These are phyloP conservation scores for Ochetophila trinervis DNA, from an alignment of 306 rosid genomes.

Conservation along the genomic window DNA sequence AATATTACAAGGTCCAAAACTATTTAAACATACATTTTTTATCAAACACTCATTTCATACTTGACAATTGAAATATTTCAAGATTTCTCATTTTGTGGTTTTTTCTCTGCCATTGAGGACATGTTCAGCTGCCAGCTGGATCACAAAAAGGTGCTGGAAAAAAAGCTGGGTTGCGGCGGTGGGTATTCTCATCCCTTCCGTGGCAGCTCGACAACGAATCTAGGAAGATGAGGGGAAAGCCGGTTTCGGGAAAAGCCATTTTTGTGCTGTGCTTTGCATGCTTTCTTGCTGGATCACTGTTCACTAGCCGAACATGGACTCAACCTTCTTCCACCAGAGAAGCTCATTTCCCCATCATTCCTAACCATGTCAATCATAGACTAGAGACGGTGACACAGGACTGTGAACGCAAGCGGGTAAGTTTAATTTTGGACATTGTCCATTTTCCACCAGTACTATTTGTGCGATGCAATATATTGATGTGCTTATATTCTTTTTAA, in stretches of 20 bases:
- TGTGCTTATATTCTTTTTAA: neutral
- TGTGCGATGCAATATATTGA: too few species aligned
- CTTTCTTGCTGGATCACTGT: slow-evolving; percentile 71
- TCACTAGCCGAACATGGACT: slow-evolving; percentile 62
- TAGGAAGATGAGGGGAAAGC: slow-evolving; percentile 56
- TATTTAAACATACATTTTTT: too few species aligned
- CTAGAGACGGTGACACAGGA: slow-evolving; percentile 9
- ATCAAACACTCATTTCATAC: too few species aligned
- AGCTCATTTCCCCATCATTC: slow-evolving; percentile 18
- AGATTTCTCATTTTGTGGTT: too few species aligned
- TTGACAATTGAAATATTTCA: too few species aligned
- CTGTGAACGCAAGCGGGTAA: slow-evolving; percentile 49
- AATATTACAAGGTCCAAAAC: too few species aligned
- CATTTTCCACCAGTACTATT: too few species aligned
- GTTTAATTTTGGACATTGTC: too few species aligned
- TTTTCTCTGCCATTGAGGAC: too few species aligned
- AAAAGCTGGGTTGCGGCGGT: neutral
- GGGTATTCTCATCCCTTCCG: neutral
- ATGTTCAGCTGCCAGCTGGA: too few species aligned
- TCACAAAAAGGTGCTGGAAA: neutral
- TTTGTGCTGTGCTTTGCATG: slow-evolving; percentile 55
- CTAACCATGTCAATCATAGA: slow-evolving; percentile 14
- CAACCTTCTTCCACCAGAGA: slow-evolving; percentile 28
- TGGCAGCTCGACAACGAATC: neutral
- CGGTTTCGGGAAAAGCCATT: slow-evolving; percentile 50